phyloP scores from a whole-genome alignment of 2,329 filamentous ascomycete species.

The Hymenoscyphus albidus region DNA sequence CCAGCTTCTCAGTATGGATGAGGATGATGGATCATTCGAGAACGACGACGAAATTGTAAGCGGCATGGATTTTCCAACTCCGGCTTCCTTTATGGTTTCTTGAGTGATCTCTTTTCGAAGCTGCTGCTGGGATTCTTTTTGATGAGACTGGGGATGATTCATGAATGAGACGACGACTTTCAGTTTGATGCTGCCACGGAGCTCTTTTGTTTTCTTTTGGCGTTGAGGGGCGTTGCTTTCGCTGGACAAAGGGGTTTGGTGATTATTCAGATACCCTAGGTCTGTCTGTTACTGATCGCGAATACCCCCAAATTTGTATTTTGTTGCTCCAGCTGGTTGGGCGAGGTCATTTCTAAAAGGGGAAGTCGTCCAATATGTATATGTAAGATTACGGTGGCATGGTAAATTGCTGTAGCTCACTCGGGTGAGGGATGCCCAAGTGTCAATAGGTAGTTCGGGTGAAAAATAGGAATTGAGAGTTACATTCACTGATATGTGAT shows the following conservation, averaged over 20 bases:
- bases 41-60: slow-evolving; percentile 20
- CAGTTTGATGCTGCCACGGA: not conserved
- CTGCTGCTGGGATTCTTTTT: not conserved
- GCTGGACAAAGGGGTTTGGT: slow-evolving; percentile 14
- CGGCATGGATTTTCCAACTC: slow-evolving; percentile 4
- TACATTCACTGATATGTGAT: not conserved
- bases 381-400: not conserved
- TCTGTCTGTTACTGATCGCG: slow-evolving; percentile 15
- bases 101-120: not conserved
- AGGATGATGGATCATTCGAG: slow-evolving; percentile 30
- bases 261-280: slow-evolving; percentile 21
- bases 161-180: not conserved
- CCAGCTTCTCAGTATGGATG: slow-evolving; percentile 52
- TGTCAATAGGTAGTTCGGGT: not conserved
- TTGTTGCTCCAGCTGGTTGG: slow-evolving; percentile 8
- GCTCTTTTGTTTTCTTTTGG: slow-evolving; percentile 10
- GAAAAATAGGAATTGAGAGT: not conserved
- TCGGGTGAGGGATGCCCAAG: not conserved
- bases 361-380: not conserved
- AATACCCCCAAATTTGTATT: slow-evolving; percentile 19
- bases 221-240: slow-evolving; percentile 21
- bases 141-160: not conserved
- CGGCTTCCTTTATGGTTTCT: not conserved
- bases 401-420: not conserved
- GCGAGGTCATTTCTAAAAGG: not conserved